phyloP scores from a whole-genome alignment of 192 early-diverging fungal genomes.

The Funneliformis mosseae region DNA sequence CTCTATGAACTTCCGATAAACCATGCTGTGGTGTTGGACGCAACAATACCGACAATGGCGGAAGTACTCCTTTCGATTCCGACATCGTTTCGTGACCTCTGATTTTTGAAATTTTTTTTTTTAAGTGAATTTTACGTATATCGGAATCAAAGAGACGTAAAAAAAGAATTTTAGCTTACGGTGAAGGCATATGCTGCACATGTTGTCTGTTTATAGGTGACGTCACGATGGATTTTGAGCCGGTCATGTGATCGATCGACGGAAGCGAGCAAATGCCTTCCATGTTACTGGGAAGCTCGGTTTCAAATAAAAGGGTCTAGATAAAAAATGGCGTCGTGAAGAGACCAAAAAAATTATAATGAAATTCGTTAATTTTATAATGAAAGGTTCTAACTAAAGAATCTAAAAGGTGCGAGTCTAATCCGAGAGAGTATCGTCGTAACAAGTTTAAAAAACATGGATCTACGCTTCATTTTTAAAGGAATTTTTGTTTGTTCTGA shows the following conservation, averaged over 20 bases:
- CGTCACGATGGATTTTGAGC: neutral
- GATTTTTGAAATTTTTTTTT: neutral
- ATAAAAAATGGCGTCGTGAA: neutral
- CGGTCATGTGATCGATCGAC: slow-evolving; percentile 10
- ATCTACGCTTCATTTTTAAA: neutral
- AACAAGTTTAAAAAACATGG: neutral
- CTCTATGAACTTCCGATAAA: neutral
- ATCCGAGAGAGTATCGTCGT: neutral
- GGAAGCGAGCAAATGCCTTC: neutral
- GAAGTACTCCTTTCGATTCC: neutral
- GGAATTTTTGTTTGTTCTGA: neutral
- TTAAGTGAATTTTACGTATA: neutral
- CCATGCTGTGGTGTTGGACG: neutral
- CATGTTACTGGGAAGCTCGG: no score
- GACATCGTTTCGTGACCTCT: neutral
- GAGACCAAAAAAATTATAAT: neutral
- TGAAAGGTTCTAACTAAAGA: neutral
- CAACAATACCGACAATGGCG: neutral
- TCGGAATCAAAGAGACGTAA: neutral
- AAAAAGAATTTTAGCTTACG: neutral
- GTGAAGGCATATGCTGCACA: neutral
- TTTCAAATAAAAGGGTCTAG: neutral
- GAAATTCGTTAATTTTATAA: neutral
- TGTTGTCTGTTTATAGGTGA: neutral
- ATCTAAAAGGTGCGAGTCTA: neutral